phyloP scores from a whole-genome alignment of 805 yeast species.

The Saturnispora gosingensis region DNA sequence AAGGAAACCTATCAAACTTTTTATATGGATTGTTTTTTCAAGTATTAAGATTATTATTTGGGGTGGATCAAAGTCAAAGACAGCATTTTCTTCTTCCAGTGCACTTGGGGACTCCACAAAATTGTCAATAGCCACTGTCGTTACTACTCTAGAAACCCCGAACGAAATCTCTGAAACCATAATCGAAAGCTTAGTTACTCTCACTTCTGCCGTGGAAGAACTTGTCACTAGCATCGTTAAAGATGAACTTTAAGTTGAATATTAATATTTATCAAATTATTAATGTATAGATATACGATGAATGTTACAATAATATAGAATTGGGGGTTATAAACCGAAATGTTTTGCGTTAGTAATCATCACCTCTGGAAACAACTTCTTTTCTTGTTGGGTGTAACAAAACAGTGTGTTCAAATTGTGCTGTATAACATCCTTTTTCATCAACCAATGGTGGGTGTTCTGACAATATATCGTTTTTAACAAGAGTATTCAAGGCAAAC shows the following conservation, averaged over 20 bases:
- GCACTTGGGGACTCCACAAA: neutral
- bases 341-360: slow-evolving; percentile 53
- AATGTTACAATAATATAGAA: neutral
- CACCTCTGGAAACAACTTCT: slow-evolving; percentile 93
- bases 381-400: slow-evolving; percentile 83
- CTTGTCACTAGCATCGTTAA: slow-evolving; percentile 1
- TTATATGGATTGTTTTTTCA: slow-evolving; percentile 37
- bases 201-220: neutral
- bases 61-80: slow-evolving; percentile 1
- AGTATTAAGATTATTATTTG: slow-evolving; percentile 9
- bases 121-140: neutral
- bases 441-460: slow-evolving; percentile 94
- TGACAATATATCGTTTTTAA: slow-evolving; percentile 76
- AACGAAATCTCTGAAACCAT: neutral
- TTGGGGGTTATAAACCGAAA: neutral
- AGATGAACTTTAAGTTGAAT: slow-evolving; percentile 9
- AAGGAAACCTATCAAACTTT: slow-evolving; percentile 33
- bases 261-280: neutral
- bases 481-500: slow-evolving; percentile 76
- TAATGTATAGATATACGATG: neutral
- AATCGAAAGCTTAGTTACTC: neutral
- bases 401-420: slow-evolving; percentile 93
- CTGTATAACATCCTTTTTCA: slow-evolving; percentile 77
- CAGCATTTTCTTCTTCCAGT: neutral
- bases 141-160: neutral